phyloP scores from a whole-genome alignment of 2,329 filamentous ascomycete species.

The Cladorrhinum sp. region DNA sequence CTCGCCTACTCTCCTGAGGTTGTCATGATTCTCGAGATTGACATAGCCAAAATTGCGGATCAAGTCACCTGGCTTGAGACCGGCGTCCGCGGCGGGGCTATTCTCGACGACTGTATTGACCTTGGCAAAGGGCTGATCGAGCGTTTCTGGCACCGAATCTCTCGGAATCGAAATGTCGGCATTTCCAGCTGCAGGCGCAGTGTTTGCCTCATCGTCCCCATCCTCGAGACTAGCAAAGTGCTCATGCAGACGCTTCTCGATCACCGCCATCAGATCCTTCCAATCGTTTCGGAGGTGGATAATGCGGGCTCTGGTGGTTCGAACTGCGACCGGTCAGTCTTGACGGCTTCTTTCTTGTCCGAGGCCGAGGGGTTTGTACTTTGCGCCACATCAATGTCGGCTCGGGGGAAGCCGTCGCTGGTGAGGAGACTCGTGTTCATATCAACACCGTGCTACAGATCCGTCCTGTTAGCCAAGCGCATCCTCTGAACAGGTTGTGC shows the following conservation, averaged over 20 bases:
- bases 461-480: slow-evolving; percentile 14
- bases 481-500: slow-evolving; percentile 1
- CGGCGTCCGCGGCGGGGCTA: slow-evolving; percentile 80
- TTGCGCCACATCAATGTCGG: slow-evolving; percentile 92
- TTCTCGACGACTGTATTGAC: slow-evolving; percentile 77
- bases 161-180: slow-evolving; percentile 25
- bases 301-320: slow-evolving; percentile 87
- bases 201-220: slow-evolving; percentile 39
- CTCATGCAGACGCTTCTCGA: slow-evolving; percentile 84
- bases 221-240: slow-evolving; percentile 75
- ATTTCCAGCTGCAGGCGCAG: slow-evolving; percentile 30
- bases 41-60: slow-evolving; percentile 84
- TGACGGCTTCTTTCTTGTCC: slow-evolving; percentile 8
- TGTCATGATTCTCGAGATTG: slow-evolving; percentile 81
- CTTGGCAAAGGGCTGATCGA: slow-evolving; percentile 69
- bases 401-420: slow-evolving; percentile 84
- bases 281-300: slow-evolving; percentile 90
- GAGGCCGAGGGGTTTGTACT: slow-evolving; percentile 52
- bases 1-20: slow-evolving; percentile 80
- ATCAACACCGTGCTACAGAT: slow-evolving; percentile 74
- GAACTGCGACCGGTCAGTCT: slow-evolving; percentile 55
- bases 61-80: slow-evolving; percentile 74
- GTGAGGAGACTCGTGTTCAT: slow-evolving; percentile 90
- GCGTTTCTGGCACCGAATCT: slow-evolving; percentile 35
- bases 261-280: slow-evolving; percentile 77